Conservation (phyloP, 495 filamentous ascomycete species). For the Elasticomyces elasticus region DNA sequence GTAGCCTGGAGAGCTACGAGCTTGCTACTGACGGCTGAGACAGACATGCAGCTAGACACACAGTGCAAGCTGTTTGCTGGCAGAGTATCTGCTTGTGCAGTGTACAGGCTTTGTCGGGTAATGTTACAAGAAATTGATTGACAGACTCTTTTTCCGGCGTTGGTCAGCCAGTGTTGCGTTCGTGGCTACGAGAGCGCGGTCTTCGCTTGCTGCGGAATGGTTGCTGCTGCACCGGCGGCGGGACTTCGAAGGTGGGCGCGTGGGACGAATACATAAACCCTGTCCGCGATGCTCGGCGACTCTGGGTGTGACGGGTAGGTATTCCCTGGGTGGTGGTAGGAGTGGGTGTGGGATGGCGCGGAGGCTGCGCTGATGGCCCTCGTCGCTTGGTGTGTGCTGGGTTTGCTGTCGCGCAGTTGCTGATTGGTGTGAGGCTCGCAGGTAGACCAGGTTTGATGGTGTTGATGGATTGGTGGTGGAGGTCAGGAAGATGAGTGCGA, state of each 20-base stretch:
- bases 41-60: constrained; percentile 36
- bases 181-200: constrained; percentile 67
- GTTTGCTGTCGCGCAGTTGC: not conserved
- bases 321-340: not conserved
- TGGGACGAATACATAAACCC: constrained; percentile 77
- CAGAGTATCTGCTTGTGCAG: not conserved
- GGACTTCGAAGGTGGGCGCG: constrained; percentile 66
- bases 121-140: not conserved
- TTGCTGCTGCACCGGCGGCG: constrained; percentile 79
- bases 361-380: not conserved
- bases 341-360: not conserved
- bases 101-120: not conserved
- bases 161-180: constrained; percentile 78
- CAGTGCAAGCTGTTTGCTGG: not conserved
- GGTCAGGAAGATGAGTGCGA: not conserved
- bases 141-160: not conserved
- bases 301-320: not conserved
- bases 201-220: constrained; percentile 82
- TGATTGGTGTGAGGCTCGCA: not conserved
- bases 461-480: not conserved
- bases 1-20: constrained; percentile 4
- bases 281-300: constrained; percentile 12
- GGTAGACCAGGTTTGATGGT: not conserved
- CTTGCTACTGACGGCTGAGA: constrained; percentile 21
- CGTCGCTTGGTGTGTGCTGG: not conserved